Percentiles rank a stretch among this genome's conserved stretches.
These are phyloP conservation scores for Hypocrella siamensis DNA, from an alignment of 2,329 filamentous ascomycete species.

Conservation along the genomic window DNA sequence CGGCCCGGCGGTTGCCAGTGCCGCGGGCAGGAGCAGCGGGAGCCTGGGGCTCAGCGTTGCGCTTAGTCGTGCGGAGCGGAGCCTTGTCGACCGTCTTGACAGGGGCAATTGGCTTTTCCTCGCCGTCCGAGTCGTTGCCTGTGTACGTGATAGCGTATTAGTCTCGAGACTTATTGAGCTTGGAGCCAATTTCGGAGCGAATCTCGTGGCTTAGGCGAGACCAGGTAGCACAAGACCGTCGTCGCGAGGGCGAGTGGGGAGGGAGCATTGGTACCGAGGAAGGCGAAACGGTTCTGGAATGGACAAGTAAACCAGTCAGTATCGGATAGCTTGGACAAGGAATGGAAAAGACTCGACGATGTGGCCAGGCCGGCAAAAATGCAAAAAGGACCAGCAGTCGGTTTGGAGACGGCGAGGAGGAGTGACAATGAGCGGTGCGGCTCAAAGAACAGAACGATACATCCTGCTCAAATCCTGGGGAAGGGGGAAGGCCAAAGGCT, in stretches of 20 bases:
- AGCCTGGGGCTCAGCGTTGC: constrained; percentile 65
- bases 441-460: no score
- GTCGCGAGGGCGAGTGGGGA: constrained; percentile 9
- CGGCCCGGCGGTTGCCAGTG: constrained; percentile 35
- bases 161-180: constrained; percentile 1
- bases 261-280: constrained; percentile 62
- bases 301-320: neutral
- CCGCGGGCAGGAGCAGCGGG: constrained; percentile 42
- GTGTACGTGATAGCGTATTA: constrained; percentile 5
- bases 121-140: constrained; percentile 47
- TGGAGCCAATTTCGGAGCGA: constrained; percentile 1
- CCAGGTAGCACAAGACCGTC: neutral
- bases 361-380: no score
- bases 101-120: constrained; percentile 62
- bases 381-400: no score
- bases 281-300: constrained; percentile 82
- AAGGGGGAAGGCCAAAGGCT: no score
- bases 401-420: no score
- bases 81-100: constrained; percentile 84
- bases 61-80: constrained; percentile 59
- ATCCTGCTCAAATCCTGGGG: no score
- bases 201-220: constrained; percentile 1
- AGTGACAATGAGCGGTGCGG: no score
- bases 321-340: no score
- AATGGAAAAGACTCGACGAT: no score